Evolutionary conservation across 1,284 basidiomycete genomes (phyloP), one percentile per base, ranked within the genome.

Genomic region (Amylostereum areolatum): DNA sequence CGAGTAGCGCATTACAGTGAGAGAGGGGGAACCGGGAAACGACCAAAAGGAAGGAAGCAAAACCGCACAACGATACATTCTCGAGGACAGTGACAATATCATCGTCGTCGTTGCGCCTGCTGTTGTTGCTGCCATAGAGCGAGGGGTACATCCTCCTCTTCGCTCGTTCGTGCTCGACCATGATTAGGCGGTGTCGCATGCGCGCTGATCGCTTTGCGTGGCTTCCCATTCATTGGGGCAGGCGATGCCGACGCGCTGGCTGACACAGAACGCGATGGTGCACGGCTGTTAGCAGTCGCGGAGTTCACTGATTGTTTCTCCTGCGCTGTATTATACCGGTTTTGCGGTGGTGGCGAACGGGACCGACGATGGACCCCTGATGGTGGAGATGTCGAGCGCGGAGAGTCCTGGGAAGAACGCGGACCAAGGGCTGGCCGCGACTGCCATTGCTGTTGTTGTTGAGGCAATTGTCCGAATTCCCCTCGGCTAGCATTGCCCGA

Each of bases 141-240:
- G 36, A 89, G 69, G 29, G 86, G 86, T 35, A 88, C 68, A 61
- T 89, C 87, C 62, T 89, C 86, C 57, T 89, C 86, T 58, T 84
- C 83, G 34, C 73, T 71, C 43, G 56, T 48, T 42, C 75, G 71
- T 53, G 68, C 71, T 57, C 69, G 71, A 40, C 66, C 69, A 48
- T 67, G 34, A 48, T 59, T 47, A 4, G 73, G 66, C 35, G 69
- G 51, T 7, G 73, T 70, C 8, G 81, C 85, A 61, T 82, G 77
- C n/a, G 79, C 81, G 58, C 83, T 87, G 48, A 68, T 62, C 9
- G 75, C 78, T 63, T 89, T 89, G 58, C 82, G 76, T 43, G 78
- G 51, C 55, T 75, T 78, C 42, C 79, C 80, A 60, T 85, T 84
- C 11, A 47, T 32, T 7, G 71, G 56, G 25, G 66, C 64, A 29